Evolutionary conservation across 495 filamentous ascomycete species (phyloP).

Genomic region (Niebla homalea): DNA sequence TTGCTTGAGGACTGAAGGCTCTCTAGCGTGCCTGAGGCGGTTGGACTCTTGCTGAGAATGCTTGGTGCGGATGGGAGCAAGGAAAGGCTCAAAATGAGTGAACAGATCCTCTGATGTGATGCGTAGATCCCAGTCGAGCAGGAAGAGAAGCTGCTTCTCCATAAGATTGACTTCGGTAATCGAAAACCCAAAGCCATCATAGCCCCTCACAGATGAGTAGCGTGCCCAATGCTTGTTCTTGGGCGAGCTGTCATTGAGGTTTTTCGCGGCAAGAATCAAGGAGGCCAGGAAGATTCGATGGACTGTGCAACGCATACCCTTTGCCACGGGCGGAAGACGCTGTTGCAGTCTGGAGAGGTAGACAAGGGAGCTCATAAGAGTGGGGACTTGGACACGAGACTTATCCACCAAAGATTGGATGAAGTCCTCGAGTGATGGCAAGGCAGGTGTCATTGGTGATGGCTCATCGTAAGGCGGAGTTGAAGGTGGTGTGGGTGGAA

Average conservation of each 20-base stretch:
- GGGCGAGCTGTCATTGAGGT: conserved; percentile 79
- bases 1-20: conserved; percentile 25
- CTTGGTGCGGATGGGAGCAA: conserved; percentile 60
- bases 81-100: conserved; percentile 73
- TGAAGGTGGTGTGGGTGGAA: conserved; percentile 54
- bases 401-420: conserved; percentile 80
- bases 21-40: conserved; percentile 11
- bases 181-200: conserved; percentile 77
- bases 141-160: conserved; percentile 92
- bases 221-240: conserved; percentile 99
- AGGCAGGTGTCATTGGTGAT: conserved; percentile 28
- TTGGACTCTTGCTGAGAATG: conserved; percentile 21
- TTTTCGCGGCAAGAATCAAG: conserved; percentile 67
- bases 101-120: conserved; percentile 78
- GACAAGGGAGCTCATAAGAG: conserved; percentile 89
- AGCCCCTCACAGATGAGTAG: conserved; percentile 67
- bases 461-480: conserved; percentile 47
- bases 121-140: conserved; percentile 84
- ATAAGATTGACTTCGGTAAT: conserved; percentile 93
- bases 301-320: conserved; percentile 92
- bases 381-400: conserved; percentile 93
- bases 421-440: conserved; percentile 78
- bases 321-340: conserved; percentile 82
- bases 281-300: conserved; percentile 79
- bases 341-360: conserved; percentile 76